A percentile compares a stretch with the other conserved stretches of the same genome.
These are phyloP conservation scores for Candida buenavistaensis DNA, from an alignment of 1,139 yeast species.

Conservation along the genomic window DNA sequence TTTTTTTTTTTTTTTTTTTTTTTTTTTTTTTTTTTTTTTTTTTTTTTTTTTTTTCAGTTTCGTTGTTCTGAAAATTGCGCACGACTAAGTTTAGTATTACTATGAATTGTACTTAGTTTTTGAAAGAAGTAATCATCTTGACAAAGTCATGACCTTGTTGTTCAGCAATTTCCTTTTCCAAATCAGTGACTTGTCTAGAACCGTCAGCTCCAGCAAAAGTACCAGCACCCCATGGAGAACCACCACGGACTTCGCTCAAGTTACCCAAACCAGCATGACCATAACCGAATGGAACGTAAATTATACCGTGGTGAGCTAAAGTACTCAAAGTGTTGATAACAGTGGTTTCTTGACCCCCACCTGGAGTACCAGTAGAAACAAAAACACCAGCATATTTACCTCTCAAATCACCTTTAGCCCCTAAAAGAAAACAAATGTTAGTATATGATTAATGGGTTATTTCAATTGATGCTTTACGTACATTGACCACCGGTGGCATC, in stretches of 20 bases:
- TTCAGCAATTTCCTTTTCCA: slow-evolving; percentile 34
- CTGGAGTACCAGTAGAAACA: slow-evolving; percentile 36
- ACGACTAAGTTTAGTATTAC: too few species aligned
- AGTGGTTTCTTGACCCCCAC: slow-evolving; percentile 43
- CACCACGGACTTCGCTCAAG: slow-evolving; percentile 37
- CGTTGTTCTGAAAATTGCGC: too few species aligned
- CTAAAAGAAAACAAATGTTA: slow-evolving; percentile 14
- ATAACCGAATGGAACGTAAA: slow-evolving; percentile 40
- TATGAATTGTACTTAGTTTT: too few species aligned
- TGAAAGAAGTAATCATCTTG: slow-evolving; percentile 21
- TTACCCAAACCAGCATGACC: slow-evolving; percentile 26
- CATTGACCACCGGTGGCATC: slow-evolving; percentile 33
- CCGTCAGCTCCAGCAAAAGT: slow-evolving; percentile 39
- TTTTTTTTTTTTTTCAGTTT: too few species aligned
- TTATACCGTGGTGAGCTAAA: slow-evolving; percentile 38
- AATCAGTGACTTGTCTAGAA: slow-evolving; percentile 31
- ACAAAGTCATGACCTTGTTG: slow-evolving; percentile 36
- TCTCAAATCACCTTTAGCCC: slow-evolving; percentile 34
- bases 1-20: too few species aligned
- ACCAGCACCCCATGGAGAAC: slow-evolving; percentile 46
- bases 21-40: too few species aligned
- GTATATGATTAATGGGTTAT: background rate
- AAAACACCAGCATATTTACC: slow-evolving; percentile 41
- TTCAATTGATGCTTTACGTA: background rate
- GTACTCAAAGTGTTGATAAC: slow-evolving; percentile 32